These are phyloP conservation scores for Tylopilus sp. DNA, from an alignment of 768 basidiomycete species.

Conservation along the genomic window DNA sequence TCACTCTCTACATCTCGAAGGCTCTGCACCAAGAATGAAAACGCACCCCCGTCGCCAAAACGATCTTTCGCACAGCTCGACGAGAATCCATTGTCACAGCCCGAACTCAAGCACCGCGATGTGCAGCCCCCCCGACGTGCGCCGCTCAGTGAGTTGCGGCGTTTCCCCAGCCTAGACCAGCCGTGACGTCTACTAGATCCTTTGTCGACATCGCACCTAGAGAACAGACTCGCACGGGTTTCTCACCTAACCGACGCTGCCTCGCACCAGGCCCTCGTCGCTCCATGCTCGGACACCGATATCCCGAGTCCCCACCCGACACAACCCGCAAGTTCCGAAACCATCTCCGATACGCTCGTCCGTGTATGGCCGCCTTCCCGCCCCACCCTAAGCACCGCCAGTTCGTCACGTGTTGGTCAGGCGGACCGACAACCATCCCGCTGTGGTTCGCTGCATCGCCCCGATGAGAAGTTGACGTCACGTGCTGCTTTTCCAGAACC, in stretches of 20 bases:
- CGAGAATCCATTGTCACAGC: slow-evolving; percentile 10
- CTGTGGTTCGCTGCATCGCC: slow-evolving; percentile 6
- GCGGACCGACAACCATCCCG: slow-evolving; percentile 7
- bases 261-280: slow-evolving; percentile 9
- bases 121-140: slow-evolving; percentile 9
- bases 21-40: slow-evolving; percentile 9
- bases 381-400: background rate
- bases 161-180: background rate
- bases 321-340: slow-evolving; percentile 11
- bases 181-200: slow-evolving; percentile 21
- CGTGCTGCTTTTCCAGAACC: slow-evolving; percentile 7
- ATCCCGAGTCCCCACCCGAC: slow-evolving; percentile 4
- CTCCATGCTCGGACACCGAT: slow-evolving; percentile 13
- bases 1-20: slow-evolving; percentile 1
- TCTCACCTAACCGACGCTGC: slow-evolving; percentile 4
- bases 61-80: slow-evolving; percentile 18
- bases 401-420: slow-evolving; percentile 2
- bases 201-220: slow-evolving; percentile 20
- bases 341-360: slow-evolving; percentile 4
- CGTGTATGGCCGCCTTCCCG: slow-evolving; percentile 26
- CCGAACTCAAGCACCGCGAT: slow-evolving; percentile 19
- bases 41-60: slow-evolving; percentile 18
- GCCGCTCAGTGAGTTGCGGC: slow-evolving; percentile 25
- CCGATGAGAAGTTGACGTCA: slow-evolving; percentile 4
- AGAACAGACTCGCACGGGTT: slow-evolving; percentile 14